These are phyloP conservation scores for Candida sp. DNA, from an alignment of 1,139 yeast species.

Conservation along the genomic window DNA sequence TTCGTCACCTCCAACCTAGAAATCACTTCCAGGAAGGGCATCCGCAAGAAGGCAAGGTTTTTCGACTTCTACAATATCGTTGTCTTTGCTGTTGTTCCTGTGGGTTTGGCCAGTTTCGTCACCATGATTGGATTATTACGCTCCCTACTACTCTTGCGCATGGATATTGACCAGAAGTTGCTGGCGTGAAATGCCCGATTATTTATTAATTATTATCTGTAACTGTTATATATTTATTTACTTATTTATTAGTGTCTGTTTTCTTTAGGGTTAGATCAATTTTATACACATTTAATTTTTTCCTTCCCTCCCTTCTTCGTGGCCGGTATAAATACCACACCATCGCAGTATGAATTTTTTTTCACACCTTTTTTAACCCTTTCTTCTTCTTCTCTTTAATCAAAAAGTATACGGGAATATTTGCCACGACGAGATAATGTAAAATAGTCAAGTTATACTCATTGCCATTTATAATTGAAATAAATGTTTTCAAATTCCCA, in stretches of 20 bases:
- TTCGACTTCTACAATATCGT: conserved; percentile 85
- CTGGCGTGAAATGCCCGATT: not conserved
- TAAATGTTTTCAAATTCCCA: conserved; percentile 45
- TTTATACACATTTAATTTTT: not conserved
- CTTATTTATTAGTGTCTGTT: not conserved
- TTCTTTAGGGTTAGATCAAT: not conserved
- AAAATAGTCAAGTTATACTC: conserved; percentile 62
- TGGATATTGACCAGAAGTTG: conserved; percentile 58
- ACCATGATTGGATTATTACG: conserved; percentile 88
- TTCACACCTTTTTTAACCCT: conserved; percentile 9
- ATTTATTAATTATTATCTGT: not conserved
- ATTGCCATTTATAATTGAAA: conserved; percentile 55
- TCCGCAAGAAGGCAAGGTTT: conserved; percentile 51
- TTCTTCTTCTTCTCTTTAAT: conserved; percentile 36
- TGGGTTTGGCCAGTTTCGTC: conserved; percentile 91
- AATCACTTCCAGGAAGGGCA: conserved; percentile 24
- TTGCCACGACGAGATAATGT: conserved; percentile 75
- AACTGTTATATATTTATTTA: not conserved
- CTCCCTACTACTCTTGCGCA: conserved; percentile 71
- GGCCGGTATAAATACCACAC: conserved; percentile 8
- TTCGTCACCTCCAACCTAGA: conserved; percentile 88
- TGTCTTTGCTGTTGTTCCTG: conserved; percentile 97
- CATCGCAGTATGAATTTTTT: conserved; percentile 4
- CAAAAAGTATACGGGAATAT: conserved; percentile 67
- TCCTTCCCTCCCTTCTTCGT: not conserved